Conservation (phyloP, 257 asterid species). For the Rauvolfia tetraphylla region DNA sequence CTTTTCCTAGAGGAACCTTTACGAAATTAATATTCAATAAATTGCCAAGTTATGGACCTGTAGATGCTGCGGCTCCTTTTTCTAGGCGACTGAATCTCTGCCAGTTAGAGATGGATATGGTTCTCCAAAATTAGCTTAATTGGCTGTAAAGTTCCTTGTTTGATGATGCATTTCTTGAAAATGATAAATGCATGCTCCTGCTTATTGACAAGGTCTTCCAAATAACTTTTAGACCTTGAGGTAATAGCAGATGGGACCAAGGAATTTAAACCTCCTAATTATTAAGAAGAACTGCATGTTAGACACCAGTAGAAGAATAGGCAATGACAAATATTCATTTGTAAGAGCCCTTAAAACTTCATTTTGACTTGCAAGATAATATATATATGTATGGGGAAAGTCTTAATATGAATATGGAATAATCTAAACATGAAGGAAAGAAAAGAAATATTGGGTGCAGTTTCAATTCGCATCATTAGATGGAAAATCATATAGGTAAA, state of each 20-base stretch:
- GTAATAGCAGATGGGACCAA: background rate
- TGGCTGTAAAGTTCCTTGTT: too few species aligned
- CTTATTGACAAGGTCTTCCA: too few species aligned
- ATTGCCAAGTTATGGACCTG: background rate
- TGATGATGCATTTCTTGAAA: too few species aligned
- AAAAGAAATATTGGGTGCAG: background rate
- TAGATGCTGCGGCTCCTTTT: background rate
- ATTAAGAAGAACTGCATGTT: too few species aligned
- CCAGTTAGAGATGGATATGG: background rate
- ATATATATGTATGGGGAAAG: background rate
- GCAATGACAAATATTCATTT: background rate
- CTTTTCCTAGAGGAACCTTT: background rate
- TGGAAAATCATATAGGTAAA: background rate
- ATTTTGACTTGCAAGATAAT: background rate
- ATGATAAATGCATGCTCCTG: too few species aligned
- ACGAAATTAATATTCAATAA: background rate
- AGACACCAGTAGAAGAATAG: background rate
- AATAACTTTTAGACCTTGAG: background rate
- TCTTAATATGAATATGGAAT: background rate
- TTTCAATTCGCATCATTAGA: background rate
- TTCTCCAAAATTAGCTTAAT: too few species aligned
- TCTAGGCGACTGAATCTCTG: background rate
- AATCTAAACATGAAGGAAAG: background rate
- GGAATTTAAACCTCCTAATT: background rate
- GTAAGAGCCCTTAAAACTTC: background rate